Evolutionary conservation across 2,329 filamentous ascomycete species (phyloP).

Genomic region (Talaromyces sp.): DNA sequence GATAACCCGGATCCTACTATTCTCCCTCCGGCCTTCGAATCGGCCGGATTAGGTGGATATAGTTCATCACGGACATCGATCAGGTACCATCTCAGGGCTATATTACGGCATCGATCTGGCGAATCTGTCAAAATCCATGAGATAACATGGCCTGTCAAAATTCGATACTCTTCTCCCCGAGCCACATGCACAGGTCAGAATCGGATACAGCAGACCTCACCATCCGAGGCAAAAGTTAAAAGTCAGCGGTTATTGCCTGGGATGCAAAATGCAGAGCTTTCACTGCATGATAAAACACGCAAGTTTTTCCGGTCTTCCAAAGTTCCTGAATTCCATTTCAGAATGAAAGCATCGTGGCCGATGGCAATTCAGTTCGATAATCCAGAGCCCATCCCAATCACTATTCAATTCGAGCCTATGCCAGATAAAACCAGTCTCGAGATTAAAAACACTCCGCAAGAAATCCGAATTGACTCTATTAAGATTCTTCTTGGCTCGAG

Average conservation of each 20-base stretch:
- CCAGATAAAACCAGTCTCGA: slow-evolving; percentile 4
- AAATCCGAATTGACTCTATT: slow-evolving; percentile 17
- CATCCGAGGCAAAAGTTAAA: slow-evolving; percentile 12
- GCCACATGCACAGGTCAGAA: background rate
- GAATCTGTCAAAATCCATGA: background rate
- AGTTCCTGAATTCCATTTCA: slow-evolving; percentile 34
- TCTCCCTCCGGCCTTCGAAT: background rate
- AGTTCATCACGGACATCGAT: background rate
- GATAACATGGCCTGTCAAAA: background rate
- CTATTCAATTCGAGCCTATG: slow-evolving; percentile 11
- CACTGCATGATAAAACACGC: slow-evolving; percentile 38
- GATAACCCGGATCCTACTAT: background rate
- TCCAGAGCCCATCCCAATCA: slow-evolving; percentile 17
- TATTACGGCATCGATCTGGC: background rate
- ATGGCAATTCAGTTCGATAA: slow-evolving; percentile 26
- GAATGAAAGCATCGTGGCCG: slow-evolving; percentile 30
- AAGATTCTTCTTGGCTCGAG: background rate
- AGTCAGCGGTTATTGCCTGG: slow-evolving; percentile 37
- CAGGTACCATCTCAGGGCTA: background rate
- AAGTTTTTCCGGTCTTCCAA: slow-evolving; percentile 37
- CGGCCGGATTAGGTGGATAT: background rate
- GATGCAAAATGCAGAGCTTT: slow-evolving; percentile 31
- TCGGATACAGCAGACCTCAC: background rate
- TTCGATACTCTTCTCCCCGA: background rate
- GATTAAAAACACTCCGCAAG: slow-evolving; percentile 15